Evolutionary conservation across 306 rosid genomes (phyloP).

Genomic region (Vachellia pachyceras): DNA sequence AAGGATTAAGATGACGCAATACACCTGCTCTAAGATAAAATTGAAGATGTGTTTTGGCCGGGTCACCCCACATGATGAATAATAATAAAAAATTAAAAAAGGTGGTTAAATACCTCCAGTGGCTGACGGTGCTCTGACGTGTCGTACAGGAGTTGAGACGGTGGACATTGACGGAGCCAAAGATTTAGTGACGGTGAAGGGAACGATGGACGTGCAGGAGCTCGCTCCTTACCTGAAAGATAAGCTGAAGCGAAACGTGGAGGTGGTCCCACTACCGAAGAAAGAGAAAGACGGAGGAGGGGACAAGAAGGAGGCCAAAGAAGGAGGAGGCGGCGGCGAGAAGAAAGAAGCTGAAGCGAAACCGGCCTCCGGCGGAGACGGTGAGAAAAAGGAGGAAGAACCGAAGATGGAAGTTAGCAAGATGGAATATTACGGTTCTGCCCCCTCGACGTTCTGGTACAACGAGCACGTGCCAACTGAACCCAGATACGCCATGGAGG

Average conservation of each 20-base stretch:
- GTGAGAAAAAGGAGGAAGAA: slow-evolving; percentile 31
- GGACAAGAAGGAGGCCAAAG: slow-evolving; percentile 44
- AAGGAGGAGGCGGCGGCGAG: slow-evolving; percentile 35
- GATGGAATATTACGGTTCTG: slow-evolving; percentile 62
- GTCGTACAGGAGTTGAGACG: slow-evolving; percentile 64
- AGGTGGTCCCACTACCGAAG: slow-evolving; percentile 63
- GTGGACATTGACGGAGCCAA: slow-evolving; percentile 61
- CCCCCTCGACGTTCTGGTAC: slow-evolving; percentile 48
- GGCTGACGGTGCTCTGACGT: slow-evolving; percentile 26
- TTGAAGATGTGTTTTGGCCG: background rate
- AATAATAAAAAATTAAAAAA: background rate
- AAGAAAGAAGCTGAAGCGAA: slow-evolving; percentile 30
- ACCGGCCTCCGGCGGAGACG: slow-evolving; percentile 33
- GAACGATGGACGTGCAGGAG: slow-evolving; percentile 60
- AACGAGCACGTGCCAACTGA: slow-evolving; percentile 64
- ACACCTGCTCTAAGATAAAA: background rate
- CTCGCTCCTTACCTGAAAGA: slow-evolving; percentile 53
- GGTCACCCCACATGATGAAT: background rate
- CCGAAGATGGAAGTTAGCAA: slow-evolving; percentile 57
- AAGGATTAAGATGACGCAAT: slow-evolving; percentile 4
- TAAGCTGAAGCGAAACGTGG: slow-evolving; percentile 70
- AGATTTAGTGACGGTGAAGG: slow-evolving; percentile 71
- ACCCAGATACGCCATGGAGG: slow-evolving; percentile 37
- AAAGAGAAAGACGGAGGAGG: slow-evolving; percentile 49
- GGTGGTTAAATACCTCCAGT: background rate